Percentiles rank a stretch among this genome's conserved stretches.
Evolutionary conservation across 202 grass and related monocot species (phyloP).

Genomic region (Thinopyrum obtusiflorum): DNA sequence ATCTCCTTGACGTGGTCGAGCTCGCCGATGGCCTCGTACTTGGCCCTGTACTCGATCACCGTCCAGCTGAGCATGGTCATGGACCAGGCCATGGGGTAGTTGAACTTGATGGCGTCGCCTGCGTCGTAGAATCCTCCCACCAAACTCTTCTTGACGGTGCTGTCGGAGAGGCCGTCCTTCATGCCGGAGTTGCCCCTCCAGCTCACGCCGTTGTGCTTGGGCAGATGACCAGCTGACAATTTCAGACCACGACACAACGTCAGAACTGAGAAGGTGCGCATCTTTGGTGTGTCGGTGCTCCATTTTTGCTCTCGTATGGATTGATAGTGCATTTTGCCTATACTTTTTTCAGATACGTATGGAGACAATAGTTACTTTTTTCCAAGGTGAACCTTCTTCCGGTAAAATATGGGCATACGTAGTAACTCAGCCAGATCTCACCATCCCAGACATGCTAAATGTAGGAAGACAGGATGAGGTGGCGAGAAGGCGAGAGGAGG

Average conservation of each 20-base stretch:
- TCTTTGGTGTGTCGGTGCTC: slow-evolving; percentile 21
- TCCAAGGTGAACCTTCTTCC: slow-evolving; percentile 5
- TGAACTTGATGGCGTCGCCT: slow-evolving; percentile 98
- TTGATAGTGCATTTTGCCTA: background rate
- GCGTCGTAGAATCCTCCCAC: slow-evolving; percentile 95
- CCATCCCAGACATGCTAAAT: slow-evolving; percentile 22
- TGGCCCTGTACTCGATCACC: slow-evolving; percentile 90
- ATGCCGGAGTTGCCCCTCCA: slow-evolving; percentile 93
- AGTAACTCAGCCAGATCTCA: slow-evolving; percentile 33
- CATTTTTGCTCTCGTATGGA: background rate
- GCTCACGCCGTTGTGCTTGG: slow-evolving; percentile 88
- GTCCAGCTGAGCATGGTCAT: slow-evolving; percentile 99
- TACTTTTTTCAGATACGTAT: slow-evolving; percentile 18
- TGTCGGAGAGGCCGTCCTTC: slow-evolving; percentile 90
- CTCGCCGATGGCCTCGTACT: slow-evolving; percentile 82
- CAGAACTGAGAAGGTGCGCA: slow-evolving; percentile 25
- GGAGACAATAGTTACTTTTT: background rate
- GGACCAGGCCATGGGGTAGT: slow-evolving; percentile 94
- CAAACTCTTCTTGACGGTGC: slow-evolving; percentile 51
- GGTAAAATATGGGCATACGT: slow-evolving; percentile 7
- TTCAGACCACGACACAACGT: slow-evolving; percentile 18
- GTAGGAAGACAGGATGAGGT: slow-evolving; percentile 29
- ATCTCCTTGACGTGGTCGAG: slow-evolving; percentile 78
- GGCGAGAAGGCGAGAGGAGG: background rate
- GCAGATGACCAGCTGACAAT: slow-evolving; percentile 73